phyloP scores from a whole-genome alignment of 2,329 filamentous ascomycete genomes.

The Scytalidium lignicola region DNA sequence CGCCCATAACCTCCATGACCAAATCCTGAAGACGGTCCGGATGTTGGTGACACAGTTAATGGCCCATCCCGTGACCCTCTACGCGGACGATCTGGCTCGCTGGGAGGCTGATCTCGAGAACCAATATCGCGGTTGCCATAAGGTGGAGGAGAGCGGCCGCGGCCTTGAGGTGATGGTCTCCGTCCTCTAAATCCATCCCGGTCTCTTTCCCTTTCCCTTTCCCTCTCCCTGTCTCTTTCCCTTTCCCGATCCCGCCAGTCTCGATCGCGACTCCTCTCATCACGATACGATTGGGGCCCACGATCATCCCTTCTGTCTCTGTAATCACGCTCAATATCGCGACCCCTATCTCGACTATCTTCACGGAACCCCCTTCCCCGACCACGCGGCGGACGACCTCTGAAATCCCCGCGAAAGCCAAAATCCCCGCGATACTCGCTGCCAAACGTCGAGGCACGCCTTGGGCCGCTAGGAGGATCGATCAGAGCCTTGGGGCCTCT shows the following conservation, averaged over 20 bases:
- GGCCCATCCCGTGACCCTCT: constrained; percentile 69
- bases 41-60: constrained; percentile 63
- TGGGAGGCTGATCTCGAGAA: constrained; percentile 47
- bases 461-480: constrained; percentile 58
- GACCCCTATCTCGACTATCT: constrained; percentile 58
- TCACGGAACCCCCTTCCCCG: constrained; percentile 49
- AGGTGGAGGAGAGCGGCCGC: constrained; percentile 51
- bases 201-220: constrained; percentile 32
- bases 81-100: constrained; percentile 62
- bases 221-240: not conserved
- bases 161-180: constrained; percentile 53
- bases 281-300: constrained; percentile 44
- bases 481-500: constrained; percentile 76
- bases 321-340: constrained; percentile 36
- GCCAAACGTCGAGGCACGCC: constrained; percentile 56
- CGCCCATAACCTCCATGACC: constrained; percentile 26
- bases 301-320: constrained; percentile 48
- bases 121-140: constrained; percentile 43
- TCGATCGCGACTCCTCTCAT: constrained; percentile 52
- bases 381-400: constrained; percentile 48
- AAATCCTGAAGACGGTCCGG: constrained; percentile 48
- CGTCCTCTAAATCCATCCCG: constrained; percentile 44
- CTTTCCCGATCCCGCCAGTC: constrained; percentile 45
- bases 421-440: constrained; percentile 54
- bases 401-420: constrained; percentile 50